Base-by-base conservation (phyloP, 345 rosid genomes). In the Laguncularia racemosa region DNA sequence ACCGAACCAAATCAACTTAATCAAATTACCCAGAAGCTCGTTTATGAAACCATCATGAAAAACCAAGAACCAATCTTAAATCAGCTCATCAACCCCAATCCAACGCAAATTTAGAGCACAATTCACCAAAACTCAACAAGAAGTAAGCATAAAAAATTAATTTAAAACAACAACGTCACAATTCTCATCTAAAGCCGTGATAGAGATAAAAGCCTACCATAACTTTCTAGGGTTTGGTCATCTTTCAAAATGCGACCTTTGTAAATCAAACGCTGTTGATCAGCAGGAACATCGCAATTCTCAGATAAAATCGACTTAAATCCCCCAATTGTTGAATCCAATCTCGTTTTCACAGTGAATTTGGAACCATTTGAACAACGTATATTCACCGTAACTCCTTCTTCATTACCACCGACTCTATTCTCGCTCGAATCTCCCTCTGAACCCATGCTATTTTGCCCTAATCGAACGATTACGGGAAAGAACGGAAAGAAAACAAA, bases 191-290 rank as follows among this genome's bases (percentile, higher is more conserved):
- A 33, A 33, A 21, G 14, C 10, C 44, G 43, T 48, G 10, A 58
- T 23, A 2, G 5, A 23, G 28, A 28, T 0, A 20, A 47, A 12
- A 14, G 21, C 55, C 14, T 53, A 88, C 96, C 96, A 71, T 88
- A 88, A 70, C 84, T 82, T 40, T 63, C 73, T n/a, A 88, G 89
- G 44, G 84, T 67, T 56, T 83, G 87, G 60, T 81, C 92, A 60
- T 88, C 96, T 69, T 88, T 88, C 60, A 88, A 73, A 63, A 88
- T 85, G 61, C 96, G 96, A 15, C 96, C 92, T 62, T 84, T 88
- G 60, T 85, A 88, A 76, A 88, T 88, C 84, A 88, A 58, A 4
- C 89, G 79, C 72, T 84, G 96, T 66, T 84, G 92, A 61, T 84
- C 76, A 17, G 89, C 85, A 18, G 89, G 89, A 14, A 81, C 71